Base-by-base conservation (phyloP, 139 green algal species). In the Coccomyxa sp. region DNA sequence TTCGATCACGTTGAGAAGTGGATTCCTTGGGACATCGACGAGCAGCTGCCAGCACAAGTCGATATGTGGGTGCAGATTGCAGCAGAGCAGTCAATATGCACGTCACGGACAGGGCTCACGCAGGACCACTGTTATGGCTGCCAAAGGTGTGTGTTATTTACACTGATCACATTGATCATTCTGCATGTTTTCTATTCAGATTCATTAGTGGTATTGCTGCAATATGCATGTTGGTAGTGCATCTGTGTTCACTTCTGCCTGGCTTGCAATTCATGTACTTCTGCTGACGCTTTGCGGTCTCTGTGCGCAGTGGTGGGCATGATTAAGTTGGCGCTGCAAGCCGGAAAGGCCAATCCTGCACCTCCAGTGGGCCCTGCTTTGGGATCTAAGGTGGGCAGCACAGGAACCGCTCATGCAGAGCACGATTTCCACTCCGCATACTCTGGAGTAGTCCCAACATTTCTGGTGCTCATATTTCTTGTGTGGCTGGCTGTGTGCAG, bases 331-430 rank as follows among this genome's bases (percentile, higher is more conserved):
- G 97, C 97, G 10, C 85, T 99, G 32, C 88, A 95, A 30, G 97
- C 97, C 31, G 97, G 97, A 76, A 99, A 99, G 94, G 97, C 97
- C 31, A 98, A 98, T 79, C 97, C 97, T n/a, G 91, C 97, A 28
- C 97, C 97, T 31, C 97, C 97, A 71, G 93, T 99, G 23, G 97
- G 97, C 82, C 97, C 97, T 28, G 97, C 97, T 28, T 93, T 99
- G 0, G 97, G 97, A 93, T 89, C 96, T 75, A 98, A 99, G 93
- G 94, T 96, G 81, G 27, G 83, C 14, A 51, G 38, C 38, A 51
- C 38, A 51, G 38, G 38, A 51, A 3, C 38, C 7, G 38, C 38
- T 51, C 21, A 18, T 84, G 79, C 75, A 18, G 14, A 16, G 58
- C 31, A 80, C 59, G 30, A 59, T 14, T 79, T 18, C 76, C 58